Conservation (phyloP, 306 rosid genomes). For the Carpinus fangiana region DNA sequence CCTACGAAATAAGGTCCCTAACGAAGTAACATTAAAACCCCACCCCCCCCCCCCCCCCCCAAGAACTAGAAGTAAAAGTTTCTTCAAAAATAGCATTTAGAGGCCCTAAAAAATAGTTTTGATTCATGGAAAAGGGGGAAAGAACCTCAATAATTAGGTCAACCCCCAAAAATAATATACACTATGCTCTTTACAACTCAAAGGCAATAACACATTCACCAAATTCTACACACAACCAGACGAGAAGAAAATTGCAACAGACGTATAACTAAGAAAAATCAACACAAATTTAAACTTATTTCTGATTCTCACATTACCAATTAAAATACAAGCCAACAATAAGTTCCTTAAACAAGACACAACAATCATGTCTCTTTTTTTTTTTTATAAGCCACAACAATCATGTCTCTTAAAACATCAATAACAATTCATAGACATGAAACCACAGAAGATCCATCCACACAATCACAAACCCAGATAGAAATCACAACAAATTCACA, state of each 20-base stretch:
- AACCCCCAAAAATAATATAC: background rate
- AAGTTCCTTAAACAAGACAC: background rate
- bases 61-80: no score
- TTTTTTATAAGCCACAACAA: background rate
- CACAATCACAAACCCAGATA: background rate
- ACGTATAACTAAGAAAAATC: background rate
- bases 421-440: background rate
- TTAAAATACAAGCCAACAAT: slow-evolving; percentile 6
- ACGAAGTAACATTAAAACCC: no score
- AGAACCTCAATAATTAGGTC: background rate
- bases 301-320: background rate
- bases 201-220: background rate
- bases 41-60: no score
- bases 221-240: background rate
- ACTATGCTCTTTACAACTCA: background rate
- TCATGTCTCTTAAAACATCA: background rate
- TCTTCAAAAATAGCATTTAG: no score
- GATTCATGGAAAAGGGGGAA: no score
- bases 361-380: background rate
- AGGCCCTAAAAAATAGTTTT: no score
- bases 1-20: no score
- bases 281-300: background rate
- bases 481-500: background rate
- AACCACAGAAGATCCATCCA: background rate
- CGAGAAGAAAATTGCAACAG: background rate